These are phyloP conservation scores for Magnusiomyces suaveolens DNA, from an alignment of 1,139 yeast genomes.

Conservation along the genomic window DNA sequence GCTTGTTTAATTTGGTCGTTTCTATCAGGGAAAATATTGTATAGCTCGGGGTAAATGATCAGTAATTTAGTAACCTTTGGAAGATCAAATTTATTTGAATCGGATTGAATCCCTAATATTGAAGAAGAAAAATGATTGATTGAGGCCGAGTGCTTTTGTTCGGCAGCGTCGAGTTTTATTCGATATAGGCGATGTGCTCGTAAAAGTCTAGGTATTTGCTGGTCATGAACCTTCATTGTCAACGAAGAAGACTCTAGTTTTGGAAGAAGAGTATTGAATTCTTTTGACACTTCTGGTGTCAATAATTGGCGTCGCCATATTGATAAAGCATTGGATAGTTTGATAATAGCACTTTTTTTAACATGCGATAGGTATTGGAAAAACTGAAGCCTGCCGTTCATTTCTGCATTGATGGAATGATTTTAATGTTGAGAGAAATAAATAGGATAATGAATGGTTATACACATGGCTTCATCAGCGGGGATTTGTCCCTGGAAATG, in stretches of 20 bases:
- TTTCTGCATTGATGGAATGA: not conserved
- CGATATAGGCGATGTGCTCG: not conserved
- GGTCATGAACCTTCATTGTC: not conserved
- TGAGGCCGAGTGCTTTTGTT: not conserved
- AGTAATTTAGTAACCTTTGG: not conserved
- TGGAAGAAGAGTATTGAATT: not conserved
- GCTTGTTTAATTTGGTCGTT: not conserved
- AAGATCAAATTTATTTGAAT: not conserved
- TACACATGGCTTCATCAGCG: no score
- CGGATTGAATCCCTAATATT: not conserved
- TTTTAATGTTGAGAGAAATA: no score
- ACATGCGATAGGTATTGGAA: not conserved
- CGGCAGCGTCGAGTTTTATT: not conserved
- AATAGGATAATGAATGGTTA: not conserved
- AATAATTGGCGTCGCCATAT: not conserved
- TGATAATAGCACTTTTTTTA: not conserved
- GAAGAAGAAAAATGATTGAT: not conserved
- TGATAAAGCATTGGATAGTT: not conserved
- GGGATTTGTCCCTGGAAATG: no score
- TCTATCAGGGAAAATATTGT: not conserved
- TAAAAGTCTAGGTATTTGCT: not conserved
- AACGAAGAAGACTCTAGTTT: not conserved
- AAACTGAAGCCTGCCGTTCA: not conserved
- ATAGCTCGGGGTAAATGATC: not conserved
- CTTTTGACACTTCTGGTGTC: not conserved